phyloP scores from a whole-genome alignment of 106 monocot genomes.

The Amphibolis antarctica region DNA sequence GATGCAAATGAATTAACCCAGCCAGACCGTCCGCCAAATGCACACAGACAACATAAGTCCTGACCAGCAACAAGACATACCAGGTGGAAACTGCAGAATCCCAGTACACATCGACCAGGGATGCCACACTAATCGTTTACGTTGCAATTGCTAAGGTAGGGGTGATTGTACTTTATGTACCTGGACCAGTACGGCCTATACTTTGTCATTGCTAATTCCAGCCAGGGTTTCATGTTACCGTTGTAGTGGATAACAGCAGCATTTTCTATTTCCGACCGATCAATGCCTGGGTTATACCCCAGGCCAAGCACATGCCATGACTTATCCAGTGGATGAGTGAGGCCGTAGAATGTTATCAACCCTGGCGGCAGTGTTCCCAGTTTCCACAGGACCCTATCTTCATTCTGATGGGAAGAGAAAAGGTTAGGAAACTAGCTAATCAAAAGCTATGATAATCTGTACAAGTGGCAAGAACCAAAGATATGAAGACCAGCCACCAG shows the following conservation, averaged over 20 bases:
- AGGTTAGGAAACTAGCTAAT: not conserved
- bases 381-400: slow-evolving; percentile 21
- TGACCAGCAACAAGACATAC: not conserved
- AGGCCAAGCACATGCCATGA: slow-evolving; percentile 27
- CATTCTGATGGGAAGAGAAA: slow-evolving; percentile 9
- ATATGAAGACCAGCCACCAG: not conserved
- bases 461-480: not conserved
- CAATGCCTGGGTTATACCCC: slow-evolving; percentile 20
- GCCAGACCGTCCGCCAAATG: not conserved
- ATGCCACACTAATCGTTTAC: not conserved
- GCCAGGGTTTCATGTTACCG: slow-evolving; percentile 24
- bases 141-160: slow-evolving; percentile 5
- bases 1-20: not conserved
- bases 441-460: not conserved
- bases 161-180: slow-evolving; percentile 16
- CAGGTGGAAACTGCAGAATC: not conserved
- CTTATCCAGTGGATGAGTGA: slow-evolving; percentile 26
- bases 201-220: slow-evolving; percentile 26
- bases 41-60: not conserved
- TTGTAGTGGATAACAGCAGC: slow-evolving; percentile 27
- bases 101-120: not conserved
- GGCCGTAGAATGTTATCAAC: slow-evolving; percentile 18
- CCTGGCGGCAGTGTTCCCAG: slow-evolving; percentile 29
- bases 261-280: slow-evolving; percentile 10
- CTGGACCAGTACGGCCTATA: slow-evolving; percentile 20